Percentiles rank a stretch among this genome's conserved stretches.
Conservation (phyloP, 345 rosid species). For the Leavenworthia alabamica region DNA sequence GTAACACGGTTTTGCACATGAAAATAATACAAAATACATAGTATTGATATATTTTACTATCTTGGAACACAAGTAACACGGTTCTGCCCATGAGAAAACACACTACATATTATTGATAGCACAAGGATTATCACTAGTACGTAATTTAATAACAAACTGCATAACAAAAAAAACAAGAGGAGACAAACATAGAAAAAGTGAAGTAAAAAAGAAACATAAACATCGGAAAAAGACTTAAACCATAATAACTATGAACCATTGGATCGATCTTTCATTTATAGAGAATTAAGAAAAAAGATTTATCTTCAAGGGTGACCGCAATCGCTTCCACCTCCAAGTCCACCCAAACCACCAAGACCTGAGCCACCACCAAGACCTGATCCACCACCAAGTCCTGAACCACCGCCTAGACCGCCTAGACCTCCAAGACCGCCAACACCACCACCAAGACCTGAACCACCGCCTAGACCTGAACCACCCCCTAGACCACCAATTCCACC, state of each 20-base stretch:
- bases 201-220: not conserved
- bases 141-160: slow-evolving; percentile 18
- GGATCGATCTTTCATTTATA: not conserved
- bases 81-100: not conserved
- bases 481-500: slow-evolving; percentile 28
- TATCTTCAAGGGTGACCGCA: slow-evolving; percentile 25
- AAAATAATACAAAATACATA: not conserved
- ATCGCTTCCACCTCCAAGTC: slow-evolving; percentile 33
- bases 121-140: slow-evolving; percentile 13
- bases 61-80: slow-evolving; percentile 7
- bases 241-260: not conserved
- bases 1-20: not conserved
- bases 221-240: not conserved
- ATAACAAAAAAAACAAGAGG: not conserved
- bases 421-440: slow-evolving; percentile 26
- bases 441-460: slow-evolving; percentile 31
- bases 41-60: slow-evolving; percentile 8
- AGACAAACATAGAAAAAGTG: slow-evolving; percentile 3
- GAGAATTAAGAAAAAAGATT: not conserved
- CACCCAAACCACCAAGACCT: slow-evolving; percentile 37
- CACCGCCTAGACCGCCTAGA: slow-evolving; percentile 27
- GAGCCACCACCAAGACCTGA: slow-evolving; percentile 28
- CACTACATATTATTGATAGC: slow-evolving; percentile 14
- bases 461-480: slow-evolving; percentile 32
- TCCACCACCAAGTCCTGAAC: slow-evolving; percentile 30